A percentile compares a stretch with the other conserved stretches of the same genome.
These are phyloP conservation scores for Perkinsus olseni DNA, from an alignment of 169 alveolate species.

Conservation along the genomic window DNA sequence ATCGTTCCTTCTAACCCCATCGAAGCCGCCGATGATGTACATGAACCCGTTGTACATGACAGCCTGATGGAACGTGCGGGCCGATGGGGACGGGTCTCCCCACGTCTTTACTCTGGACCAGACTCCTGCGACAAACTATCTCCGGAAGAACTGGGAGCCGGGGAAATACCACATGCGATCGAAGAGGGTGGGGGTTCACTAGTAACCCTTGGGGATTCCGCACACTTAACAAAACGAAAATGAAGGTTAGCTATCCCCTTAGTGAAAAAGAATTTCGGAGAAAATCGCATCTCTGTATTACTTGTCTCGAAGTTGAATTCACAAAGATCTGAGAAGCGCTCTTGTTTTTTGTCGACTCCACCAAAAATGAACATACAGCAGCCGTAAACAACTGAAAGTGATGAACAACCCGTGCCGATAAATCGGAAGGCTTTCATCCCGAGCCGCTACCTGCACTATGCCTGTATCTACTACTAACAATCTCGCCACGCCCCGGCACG, in stretches of 20 bases:
- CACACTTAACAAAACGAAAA: too few relatives aligned
- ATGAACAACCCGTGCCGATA: not conserved
- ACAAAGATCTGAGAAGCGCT: conserved; percentile 42
- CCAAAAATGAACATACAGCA: conserved; percentile 60
- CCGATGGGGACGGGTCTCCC: conserved; percentile 29
- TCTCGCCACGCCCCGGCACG: conserved; percentile 29
- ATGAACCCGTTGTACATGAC: conserved; percentile 42
- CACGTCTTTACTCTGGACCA: conserved; percentile 2
- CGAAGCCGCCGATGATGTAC: conserved; percentile 60
- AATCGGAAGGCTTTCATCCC: not conserved
- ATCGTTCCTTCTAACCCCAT: conserved; percentile 64
- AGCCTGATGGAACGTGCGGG: conserved; percentile 64
- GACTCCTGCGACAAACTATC: not conserved
- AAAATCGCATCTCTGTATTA: not conserved
- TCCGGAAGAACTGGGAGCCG: too few relatives aligned
- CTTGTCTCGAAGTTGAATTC: conserved; percentile 52
- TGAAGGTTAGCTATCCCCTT: too few relatives aligned
- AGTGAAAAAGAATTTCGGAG: not conserved
- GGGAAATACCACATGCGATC: too few relatives aligned
- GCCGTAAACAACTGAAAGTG: conserved; percentile 47
- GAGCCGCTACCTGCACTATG: not conserved
- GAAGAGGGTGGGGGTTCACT: too few relatives aligned
- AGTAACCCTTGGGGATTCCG: too few relatives aligned
- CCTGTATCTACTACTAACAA: not conserved
- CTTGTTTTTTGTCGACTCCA: conserved; percentile 56